Base-by-base conservation (phyloP, 78 protist genomes). In the Bodo saltans region DNA sequence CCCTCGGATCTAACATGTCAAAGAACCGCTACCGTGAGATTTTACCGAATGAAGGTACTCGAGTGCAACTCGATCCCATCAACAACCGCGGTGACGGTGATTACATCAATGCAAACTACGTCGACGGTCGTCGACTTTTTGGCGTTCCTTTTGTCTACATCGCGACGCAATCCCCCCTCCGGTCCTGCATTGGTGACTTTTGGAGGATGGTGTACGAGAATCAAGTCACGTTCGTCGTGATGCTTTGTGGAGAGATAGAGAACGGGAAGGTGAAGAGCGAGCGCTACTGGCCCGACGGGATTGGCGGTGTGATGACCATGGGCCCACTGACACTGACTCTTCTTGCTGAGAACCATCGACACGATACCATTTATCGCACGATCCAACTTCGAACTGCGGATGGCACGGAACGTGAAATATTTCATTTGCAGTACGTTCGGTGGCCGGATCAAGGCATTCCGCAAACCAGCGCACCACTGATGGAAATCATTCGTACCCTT, bases 401-500 rank as follows among this genome's bases (percentile, higher is more conserved):
- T 26, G 69, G 40, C 78, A 78, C 0, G 74, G 68, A 42, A 79
- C 78, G 39, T 37, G 23, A 42, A 42, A 74, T 0, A 26, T 35
- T 21, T 35, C 80, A 21, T 28, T 89, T 81, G 47, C 94, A 92
- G 87, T 92, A 92, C 71, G 76, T 87, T 38, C 92, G 91, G 25
- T 92, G 94, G 94, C 94, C 92, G 26, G 94, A 92, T 70, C 86
- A 86, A n/a, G 86, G 86, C 70, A 84, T 84, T n/a, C 94, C 94
- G 34, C 71, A 70, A 28, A 76, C 72, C 29, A 85, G 92, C 11
- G 73, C 74, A 42, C 87, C 89, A 42, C 1, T 67, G 39, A 89
- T 89, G 69, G 81, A 67, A 52, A 76, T 75, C 34, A 83, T 83
- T 41, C 91, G 73, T 35, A 71, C 72, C 30, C 76, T 30, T 30